Percentiles rank a stretch among this genome's conserved stretches.
phyloP scores from a whole-genome alignment of 2,329 filamentous ascomycete genomes.

The Myriosclerotinia scirpicola region DNA sequence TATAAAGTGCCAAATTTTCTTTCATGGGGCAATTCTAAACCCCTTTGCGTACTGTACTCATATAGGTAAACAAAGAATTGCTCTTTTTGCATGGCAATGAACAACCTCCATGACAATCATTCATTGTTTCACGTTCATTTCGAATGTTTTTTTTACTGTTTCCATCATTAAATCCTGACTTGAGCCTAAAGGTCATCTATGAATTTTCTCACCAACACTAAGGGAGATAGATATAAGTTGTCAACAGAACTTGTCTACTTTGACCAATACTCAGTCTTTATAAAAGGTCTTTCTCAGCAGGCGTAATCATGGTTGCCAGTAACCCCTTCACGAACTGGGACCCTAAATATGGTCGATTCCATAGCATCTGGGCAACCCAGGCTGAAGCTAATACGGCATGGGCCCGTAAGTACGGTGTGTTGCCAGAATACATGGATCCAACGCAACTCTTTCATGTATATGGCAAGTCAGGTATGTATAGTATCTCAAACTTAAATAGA shows the following conservation, averaged over 20 bases:
- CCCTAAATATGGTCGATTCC: constrained; percentile 7
- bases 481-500: not conserved
- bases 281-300: not conserved
- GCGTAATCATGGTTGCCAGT: not conserved
- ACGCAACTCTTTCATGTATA: constrained; percentile 7
- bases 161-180: not conserved
- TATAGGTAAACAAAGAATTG: not conserved
- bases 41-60: not conserved
- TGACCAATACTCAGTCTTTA: not conserved
- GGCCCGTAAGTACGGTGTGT: constrained; percentile 6
- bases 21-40: too few relatives aligned
- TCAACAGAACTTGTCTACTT: not conserved
- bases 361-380: constrained; percentile 13
- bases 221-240: not conserved
- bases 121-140: not conserved
- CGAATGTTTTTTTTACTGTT: not conserved
- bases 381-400: not conserved
- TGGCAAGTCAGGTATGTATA: constrained; percentile 1
- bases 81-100: too few relatives aligned
- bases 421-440: not conserved
- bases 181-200: not conserved
- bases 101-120: not conserved
- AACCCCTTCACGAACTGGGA: not conserved
- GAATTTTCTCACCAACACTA: too few relatives aligned
- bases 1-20: not conserved